phyloP scores from a whole-genome alignment of 768 basidiomycete species.

The Cyathus striatus region DNA sequence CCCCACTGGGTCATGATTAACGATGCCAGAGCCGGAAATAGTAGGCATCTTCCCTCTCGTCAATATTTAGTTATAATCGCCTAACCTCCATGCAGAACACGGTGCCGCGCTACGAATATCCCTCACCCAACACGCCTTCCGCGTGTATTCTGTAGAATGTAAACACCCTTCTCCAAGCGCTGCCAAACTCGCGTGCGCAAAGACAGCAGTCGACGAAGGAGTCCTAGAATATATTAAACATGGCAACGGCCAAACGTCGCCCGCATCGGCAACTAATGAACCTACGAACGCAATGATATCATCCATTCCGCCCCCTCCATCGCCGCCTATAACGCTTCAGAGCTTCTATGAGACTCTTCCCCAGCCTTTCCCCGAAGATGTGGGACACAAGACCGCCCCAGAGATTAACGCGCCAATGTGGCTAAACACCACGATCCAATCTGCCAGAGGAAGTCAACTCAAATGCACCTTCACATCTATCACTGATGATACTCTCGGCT shows the following conservation, averaged over 20 bases:
- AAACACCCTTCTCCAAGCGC: conserved; percentile 30
- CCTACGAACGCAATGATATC: neutral
- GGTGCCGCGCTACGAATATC: conserved; percentile 57
- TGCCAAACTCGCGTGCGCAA: conserved; percentile 52
- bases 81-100: conserved; percentile 22
- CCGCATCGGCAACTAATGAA: conserved; percentile 7
- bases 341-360: conserved; percentile 63
- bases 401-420: conserved; percentile 53
- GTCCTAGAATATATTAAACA: conserved; percentile 55
- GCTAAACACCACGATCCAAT: conserved; percentile 47
- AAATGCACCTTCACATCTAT: conserved; percentile 35
- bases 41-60: conserved; percentile 23
- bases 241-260: conserved; percentile 45
- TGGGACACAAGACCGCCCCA: conserved; percentile 36
- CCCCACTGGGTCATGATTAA: conserved; percentile 50
- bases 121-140: conserved; percentile 42
- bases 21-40: conserved; percentile 37
- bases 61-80: neutral
- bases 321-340: conserved; percentile 38
- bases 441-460: conserved; percentile 45
- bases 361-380: conserved; percentile 52
- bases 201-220: conserved; percentile 45
- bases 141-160: conserved; percentile 47
- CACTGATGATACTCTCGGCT: conserved; percentile 31
- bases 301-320: too few species aligned